These are phyloP conservation scores for Phylloporus rhodoxanthus DNA, from an alignment of 768 basidiomycete genomes.

Conservation along the genomic window DNA sequence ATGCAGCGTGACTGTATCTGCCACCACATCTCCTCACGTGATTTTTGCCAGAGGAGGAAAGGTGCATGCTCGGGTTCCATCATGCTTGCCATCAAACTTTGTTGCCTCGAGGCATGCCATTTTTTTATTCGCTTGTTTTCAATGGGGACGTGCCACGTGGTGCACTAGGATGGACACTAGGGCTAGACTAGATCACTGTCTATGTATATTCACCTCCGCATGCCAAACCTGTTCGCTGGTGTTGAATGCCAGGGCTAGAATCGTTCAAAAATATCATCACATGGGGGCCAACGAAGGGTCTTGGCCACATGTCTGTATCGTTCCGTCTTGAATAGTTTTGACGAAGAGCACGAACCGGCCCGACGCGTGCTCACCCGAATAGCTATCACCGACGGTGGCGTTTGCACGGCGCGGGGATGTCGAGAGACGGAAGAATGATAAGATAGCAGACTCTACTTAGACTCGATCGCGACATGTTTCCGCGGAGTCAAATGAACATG, in stretches of 20 bases:
- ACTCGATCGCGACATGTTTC: conserved; percentile 14
- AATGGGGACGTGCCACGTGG: conserved; percentile 4
- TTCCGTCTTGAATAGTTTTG: background rate
- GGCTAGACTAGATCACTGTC: background rate
- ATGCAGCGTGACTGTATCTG: background rate
- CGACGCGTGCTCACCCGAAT: background rate
- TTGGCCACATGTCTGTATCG: background rate
- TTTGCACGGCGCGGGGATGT: conserved; percentile 19
- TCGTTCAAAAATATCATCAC: background rate
- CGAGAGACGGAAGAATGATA: conserved; percentile 16
- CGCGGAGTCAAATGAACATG: conserved; percentile 19
- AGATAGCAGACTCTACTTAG: conserved; percentile 18
- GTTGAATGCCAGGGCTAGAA: conserved; percentile 9
- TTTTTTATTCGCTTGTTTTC: conserved; percentile 2
- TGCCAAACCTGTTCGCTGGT: conserved; percentile 11
- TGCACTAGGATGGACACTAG: conserved; percentile 1
- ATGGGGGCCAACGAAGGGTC: background rate
- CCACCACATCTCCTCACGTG: background rate
- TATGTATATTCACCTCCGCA: background rate
- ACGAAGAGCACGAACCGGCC: conserved; percentile 1
- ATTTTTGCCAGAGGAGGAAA: conserved; percentile 1
- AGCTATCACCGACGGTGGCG: conserved; percentile 8
- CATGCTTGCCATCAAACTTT: conserved; percentile 24
- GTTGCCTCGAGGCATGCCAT: conserved; percentile 24
- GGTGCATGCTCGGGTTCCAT: conserved; percentile 2